phyloP scores from a whole-genome alignment of 176 grass and related monocot species.

The Triticum turgidum region DNA sequence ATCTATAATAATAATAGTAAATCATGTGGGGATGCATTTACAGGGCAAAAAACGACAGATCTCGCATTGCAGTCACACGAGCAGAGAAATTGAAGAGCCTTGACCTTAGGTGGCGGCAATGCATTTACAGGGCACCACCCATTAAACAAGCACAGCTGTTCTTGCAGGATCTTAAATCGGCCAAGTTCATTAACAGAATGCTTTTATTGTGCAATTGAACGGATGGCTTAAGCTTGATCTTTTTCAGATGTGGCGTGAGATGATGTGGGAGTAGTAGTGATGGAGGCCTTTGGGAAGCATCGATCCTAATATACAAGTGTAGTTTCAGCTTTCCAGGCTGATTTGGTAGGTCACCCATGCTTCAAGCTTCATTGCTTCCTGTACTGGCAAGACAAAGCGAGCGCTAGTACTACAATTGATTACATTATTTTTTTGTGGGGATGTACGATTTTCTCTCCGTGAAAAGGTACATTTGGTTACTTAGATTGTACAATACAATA shows the following conservation, averaged over 20 bases:
- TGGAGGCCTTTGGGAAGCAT: background rate
- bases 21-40: too few species aligned
- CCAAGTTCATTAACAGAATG: background rate
- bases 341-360: background rate
- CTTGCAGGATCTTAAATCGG: conserved; percentile 19
- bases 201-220: background rate
- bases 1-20: too few species aligned
- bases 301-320: background rate
- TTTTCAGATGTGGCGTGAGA: background rate
- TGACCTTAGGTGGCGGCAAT: conserved; percentile 34
- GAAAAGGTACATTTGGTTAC: background rate
- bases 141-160: background rate
- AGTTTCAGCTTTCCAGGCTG: background rate
- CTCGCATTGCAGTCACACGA: background rate
- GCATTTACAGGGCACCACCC: conserved; percentile 17
- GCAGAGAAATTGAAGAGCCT: conserved; percentile 30
- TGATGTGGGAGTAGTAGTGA: too few species aligned
- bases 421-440: background rate
- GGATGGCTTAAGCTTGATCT: too few species aligned
- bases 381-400: conserved; percentile 17
- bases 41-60: background rate
- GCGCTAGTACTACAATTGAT: background rate
- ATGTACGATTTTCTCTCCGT: too few species aligned
- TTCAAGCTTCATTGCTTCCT: background rate
- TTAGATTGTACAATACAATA: background rate